Evolutionary conservation across 2,329 filamentous ascomycete species (phyloP), one percentile per base, ranked within the genome.

Genomic region (Xylaria sp.): DNA sequence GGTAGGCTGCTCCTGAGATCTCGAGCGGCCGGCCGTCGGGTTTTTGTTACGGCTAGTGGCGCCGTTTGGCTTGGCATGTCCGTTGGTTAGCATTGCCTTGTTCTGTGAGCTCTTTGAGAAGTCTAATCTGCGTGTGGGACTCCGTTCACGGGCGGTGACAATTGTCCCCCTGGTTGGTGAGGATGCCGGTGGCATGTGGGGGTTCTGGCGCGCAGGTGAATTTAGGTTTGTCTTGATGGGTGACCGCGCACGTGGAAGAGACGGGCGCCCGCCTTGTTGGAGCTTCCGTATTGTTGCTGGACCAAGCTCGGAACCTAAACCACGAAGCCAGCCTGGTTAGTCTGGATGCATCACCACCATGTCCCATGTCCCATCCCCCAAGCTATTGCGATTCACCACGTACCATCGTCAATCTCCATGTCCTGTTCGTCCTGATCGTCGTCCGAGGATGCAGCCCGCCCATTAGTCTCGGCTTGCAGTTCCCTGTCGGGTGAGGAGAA

Each of bases 401-500:
- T 78, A 88, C 81, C 86, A 48, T 82, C 80, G 63, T 80, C 85
- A 65, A 87, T 82, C 28, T 86, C 85, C 85, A 88, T 87, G 49
- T 86, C 85, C 73, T 85, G 77, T 72, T 85, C 75, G 71, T 83
- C 76, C 28, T 57, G 59, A 15, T 70, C 67, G 40, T 64, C 60
- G 13, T 79, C 74, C 1, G 72, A 73, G 4, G 66, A 63, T 28
- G 40, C 58, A 59, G 72, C 51, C 57, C 48, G 53, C 36, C 74
- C 70, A 70, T 75, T 70, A 54, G 74, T 57, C 44, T 58, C 62
- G 4, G 20, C 42, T 36, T 51, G 51, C 48, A 71, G 66, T 13
- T 74, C 81, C 75, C 90, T 92, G 72, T 89, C 87, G 15, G 94
- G 94, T 23, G 94, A 97, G 9, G 94, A 97, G 80, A 97, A 97